These are phyloP conservation scores for Porphyrellus sp. DNA, from an alignment of 1,284 basidiomycete species.

Conservation along the genomic window DNA sequence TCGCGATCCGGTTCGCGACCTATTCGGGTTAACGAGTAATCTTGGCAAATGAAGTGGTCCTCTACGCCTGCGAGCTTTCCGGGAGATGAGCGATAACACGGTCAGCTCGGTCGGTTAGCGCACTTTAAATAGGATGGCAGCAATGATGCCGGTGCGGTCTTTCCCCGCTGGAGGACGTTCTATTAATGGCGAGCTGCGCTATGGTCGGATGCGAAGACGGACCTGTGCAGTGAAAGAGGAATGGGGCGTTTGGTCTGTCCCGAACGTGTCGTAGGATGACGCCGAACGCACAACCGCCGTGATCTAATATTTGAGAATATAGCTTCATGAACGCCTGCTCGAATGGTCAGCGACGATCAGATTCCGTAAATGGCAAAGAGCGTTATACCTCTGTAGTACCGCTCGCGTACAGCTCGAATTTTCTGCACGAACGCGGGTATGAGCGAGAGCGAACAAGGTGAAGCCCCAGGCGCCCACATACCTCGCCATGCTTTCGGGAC, in stretches of 20 bases:
- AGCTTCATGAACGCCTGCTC: slow-evolving; percentile 74
- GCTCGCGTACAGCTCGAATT: slow-evolving; percentile 73
- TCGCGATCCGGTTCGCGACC: slow-evolving; percentile 73
- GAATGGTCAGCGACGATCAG: slow-evolving; percentile 4
- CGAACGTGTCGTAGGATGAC: slow-evolving; percentile 65
- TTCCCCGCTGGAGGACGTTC: slow-evolving; percentile 54
- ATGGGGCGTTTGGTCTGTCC: slow-evolving; percentile 60
- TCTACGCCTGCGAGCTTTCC: slow-evolving; percentile 65
- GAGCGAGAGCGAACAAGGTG: slow-evolving; percentile 3
- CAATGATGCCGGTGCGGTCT: slow-evolving; percentile 74
- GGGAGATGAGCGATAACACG: slow-evolving; percentile 1
- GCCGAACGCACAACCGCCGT: slow-evolving; percentile 63
- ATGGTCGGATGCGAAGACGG: slow-evolving; percentile 3
- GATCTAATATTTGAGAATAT: slow-evolving; percentile 75
- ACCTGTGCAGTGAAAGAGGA: slow-evolving; percentile 75
- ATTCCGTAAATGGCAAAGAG: neutral
- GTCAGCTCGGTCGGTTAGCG: slow-evolving; percentile 1
- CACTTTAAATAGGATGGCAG: slow-evolving; percentile 69
- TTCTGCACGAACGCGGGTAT: slow-evolving; percentile 41
- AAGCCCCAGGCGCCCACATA: slow-evolving; percentile 45
- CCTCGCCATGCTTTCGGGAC: slow-evolving; percentile 78
- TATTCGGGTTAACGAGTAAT: slow-evolving; percentile 71
- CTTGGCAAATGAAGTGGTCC: slow-evolving; percentile 59
- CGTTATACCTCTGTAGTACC: slow-evolving; percentile 66
- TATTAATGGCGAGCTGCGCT: slow-evolving; percentile 1